Evolutionary conservation across 305 asterid genomes (phyloP), one percentile per base, ranked within the genome.

Genomic region (Fraxinus angustifolia): DNA sequence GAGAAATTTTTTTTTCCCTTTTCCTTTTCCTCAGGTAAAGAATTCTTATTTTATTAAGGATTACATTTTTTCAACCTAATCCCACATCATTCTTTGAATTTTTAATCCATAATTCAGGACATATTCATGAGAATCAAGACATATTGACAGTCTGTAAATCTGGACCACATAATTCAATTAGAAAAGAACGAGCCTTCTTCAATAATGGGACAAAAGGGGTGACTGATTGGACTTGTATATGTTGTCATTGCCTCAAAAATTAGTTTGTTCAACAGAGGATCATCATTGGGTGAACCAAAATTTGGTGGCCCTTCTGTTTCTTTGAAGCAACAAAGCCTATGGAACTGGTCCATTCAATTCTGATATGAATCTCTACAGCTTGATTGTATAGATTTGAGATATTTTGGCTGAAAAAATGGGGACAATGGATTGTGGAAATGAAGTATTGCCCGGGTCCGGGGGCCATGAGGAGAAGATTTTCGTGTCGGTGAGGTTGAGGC

Each of bases 401-500:
- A 48, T 48, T 48, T 48, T 48, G 19, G 58, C 58, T 48, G 58
- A 48, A 48, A 45, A 48, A 45, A 36, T 85, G 88, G 81, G 84
- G 26, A 87, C 76, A 76, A 84, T 87, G 94, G 95, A 82, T 85
- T 83, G 88, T 81, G 89, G 78, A 3, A 95, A 82, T 75, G 92
- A 86, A 85, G 75, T 79, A 71, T 81, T 70, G 36, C 58, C 78
- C 14, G 73, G 79, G 56, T 23, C 75, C 28, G 82, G 88, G 21
- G 91, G 89, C 23, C 75, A 76, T 31, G 97, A 86, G 75, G 99
- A 96, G 91, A 92, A 90, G 86, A 94, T 96, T 85, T 88, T 87
- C 31, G 99, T 96, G 87, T 94, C 99, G 85, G 99, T 96, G 87
- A 82, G 99, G 87, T 67, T 96, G 38, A 88, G 98, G 90, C 98